These are phyloP conservation scores for Fraxinus americana DNA, from an alignment of 257 asterid genomes.

Conservation along the genomic window DNA sequence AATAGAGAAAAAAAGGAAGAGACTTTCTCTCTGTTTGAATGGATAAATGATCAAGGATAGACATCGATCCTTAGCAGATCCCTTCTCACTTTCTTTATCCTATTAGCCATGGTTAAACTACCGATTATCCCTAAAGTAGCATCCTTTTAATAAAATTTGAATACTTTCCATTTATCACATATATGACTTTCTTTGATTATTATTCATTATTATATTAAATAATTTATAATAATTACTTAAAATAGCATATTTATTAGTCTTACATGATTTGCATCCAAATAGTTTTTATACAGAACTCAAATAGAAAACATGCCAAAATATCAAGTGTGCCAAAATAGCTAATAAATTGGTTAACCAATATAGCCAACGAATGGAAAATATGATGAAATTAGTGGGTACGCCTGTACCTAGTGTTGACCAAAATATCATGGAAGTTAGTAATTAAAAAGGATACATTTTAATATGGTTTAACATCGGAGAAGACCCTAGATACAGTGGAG, in stretches of 20 bases:
- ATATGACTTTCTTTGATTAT: background rate
- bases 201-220: background rate
- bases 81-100: background rate
- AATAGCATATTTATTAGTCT: background rate
- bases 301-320: too few species aligned
- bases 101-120: background rate
- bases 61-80: background rate
- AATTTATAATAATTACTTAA: background rate
- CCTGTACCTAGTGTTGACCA: background rate
- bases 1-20: slow-evolving; percentile 3
- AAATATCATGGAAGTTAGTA: background rate
- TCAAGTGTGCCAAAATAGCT: background rate
- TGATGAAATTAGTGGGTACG: background rate
- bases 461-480: background rate
- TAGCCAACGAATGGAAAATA: background rate
- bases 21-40: background rate
- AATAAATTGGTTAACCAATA: slow-evolving; percentile 10
- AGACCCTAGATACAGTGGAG: background rate
- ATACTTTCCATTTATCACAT: background rate
- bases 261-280: background rate
- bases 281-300: background rate
- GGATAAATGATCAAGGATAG: slow-evolving; percentile 8
- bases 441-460: background rate
- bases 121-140: background rate
- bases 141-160: background rate